Conservation (phyloP, 768 basidiomycete species). For the Russula sp. region DNA sequence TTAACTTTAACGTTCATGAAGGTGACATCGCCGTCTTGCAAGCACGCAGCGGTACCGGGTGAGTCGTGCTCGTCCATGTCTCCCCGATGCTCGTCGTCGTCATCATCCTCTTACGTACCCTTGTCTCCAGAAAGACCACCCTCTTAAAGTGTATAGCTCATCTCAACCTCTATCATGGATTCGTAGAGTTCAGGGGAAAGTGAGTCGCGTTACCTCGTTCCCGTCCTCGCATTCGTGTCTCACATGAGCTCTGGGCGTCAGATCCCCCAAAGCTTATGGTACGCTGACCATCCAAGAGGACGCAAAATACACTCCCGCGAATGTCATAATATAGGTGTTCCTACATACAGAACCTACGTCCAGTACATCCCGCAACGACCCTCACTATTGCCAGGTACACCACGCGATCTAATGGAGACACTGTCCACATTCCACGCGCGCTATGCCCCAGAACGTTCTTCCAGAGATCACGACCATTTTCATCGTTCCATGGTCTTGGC, state of each 20-base stretch:
- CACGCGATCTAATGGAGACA: constrained; percentile 58
- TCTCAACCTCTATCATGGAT: constrained; percentile 61
- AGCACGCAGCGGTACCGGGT: constrained; percentile 76
- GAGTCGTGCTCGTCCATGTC: constrained; percentile 12
- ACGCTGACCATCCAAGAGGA: constrained; percentile 18
- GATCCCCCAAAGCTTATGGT: constrained; percentile 46
- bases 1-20: constrained; percentile 55
- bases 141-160: constrained; percentile 81
- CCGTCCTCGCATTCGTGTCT: neutral
- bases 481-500: constrained; percentile 43
- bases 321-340: constrained; percentile 46
- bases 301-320: neutral
- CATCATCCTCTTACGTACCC: too few relatives aligned
- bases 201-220: constrained; percentile 28
- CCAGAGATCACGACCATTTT: constrained; percentile 21
- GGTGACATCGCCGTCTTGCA: constrained; percentile 74
- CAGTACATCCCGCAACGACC: constrained; percentile 87
- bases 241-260: constrained; percentile 22
- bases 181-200: constrained; percentile 61
- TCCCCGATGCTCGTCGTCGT: neutral
- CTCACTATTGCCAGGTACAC: constrained; percentile 77
- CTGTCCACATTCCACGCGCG: constrained; percentile 47
- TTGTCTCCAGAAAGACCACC: constrained; percentile 48
- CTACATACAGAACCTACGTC: constrained; percentile 68
- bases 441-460: constrained; percentile 25